Evolutionary conservation across 768 basidiomycete genomes (phyloP).

Genomic region (Infundibulicybe gibba): DNA sequence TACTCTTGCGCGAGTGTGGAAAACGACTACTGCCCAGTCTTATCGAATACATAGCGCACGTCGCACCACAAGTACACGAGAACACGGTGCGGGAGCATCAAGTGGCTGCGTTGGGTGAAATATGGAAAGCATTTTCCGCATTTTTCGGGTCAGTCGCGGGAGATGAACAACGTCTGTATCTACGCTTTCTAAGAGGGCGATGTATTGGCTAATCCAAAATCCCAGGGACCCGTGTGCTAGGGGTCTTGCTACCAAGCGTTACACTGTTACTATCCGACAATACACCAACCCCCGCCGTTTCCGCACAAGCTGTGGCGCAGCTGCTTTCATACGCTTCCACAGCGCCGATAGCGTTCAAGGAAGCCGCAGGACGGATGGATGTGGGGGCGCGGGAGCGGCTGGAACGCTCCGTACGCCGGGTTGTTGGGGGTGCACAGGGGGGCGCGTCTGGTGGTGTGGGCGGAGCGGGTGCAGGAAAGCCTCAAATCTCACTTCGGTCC

Average conservation of each 20-base stretch:
- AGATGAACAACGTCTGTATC: slow-evolving; percentile 52
- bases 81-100: slow-evolving; percentile 53
- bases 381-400: slow-evolving; percentile 52
- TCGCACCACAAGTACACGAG: slow-evolving; percentile 60
- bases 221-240: slow-evolving; percentile 62
- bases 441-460: slow-evolving; percentile 25
- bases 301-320: slow-evolving; percentile 59
- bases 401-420: slow-evolving; percentile 76
- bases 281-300: slow-evolving; percentile 38
- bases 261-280: slow-evolving; percentile 63
- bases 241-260: slow-evolving; percentile 73
- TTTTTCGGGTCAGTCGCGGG: slow-evolving; percentile 57
- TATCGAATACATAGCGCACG: slow-evolving; percentile 74
- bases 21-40: slow-evolving; percentile 75
- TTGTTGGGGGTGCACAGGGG: slow-evolving; percentile 43
- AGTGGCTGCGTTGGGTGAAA: slow-evolving; percentile 65
- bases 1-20: slow-evolving; percentile 67
- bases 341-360: slow-evolving; percentile 78
- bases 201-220: slow-evolving; percentile 6
- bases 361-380: slow-evolving; percentile 70
- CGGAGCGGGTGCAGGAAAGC: slow-evolving; percentile 43
- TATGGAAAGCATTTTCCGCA: slow-evolving; percentile 74
- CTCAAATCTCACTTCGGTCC: slow-evolving; percentile 75
- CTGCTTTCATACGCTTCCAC: slow-evolving; percentile 69
- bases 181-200: neutral